phyloP scores from a whole-genome alignment of 805 yeast genomes.

The Metschnikowia proteae region DNA sequence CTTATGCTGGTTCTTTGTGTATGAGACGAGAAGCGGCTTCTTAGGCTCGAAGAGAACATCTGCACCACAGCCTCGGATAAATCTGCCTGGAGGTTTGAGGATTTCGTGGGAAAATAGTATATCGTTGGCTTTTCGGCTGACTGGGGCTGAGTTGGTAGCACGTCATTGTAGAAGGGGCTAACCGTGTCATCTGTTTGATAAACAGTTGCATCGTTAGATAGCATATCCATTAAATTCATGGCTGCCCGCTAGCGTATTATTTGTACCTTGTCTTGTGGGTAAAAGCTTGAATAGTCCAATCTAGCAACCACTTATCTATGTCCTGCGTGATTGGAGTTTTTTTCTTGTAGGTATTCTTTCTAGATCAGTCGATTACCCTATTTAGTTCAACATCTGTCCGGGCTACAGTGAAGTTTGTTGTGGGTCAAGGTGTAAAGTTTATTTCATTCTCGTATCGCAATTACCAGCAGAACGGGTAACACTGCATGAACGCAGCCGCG shows the following conservation, averaged over 20 bases:
- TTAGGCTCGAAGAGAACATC: slow-evolving; percentile 26
- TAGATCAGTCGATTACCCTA: background rate
- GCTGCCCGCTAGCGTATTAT: background rate
- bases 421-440: slow-evolving; percentile 1
- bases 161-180: slow-evolving; percentile 4
- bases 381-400: background rate
- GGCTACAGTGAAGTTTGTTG: background rate
- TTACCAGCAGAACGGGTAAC: slow-evolving; percentile 2
- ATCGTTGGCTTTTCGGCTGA: slow-evolving; percentile 14
- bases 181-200: slow-evolving; percentile 7
- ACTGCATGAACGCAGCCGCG: slow-evolving; percentile 1
- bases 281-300: background rate
- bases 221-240: slow-evolving; percentile 41
- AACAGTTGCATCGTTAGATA: slow-evolving; percentile 27
- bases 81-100: slow-evolving; percentile 34
- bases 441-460: slow-evolving; percentile 1
- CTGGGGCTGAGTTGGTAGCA: background rate
- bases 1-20: slow-evolving; percentile 34
- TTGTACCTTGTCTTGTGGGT: background rate
- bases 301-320: background rate
- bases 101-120: slow-evolving; percentile 33
- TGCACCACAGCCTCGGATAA: slow-evolving; percentile 31
- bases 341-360: too few species aligned
- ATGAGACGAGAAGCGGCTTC: slow-evolving; percentile 20
- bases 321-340: too few species aligned